phyloP scores from a whole-genome alignment of 345 rosid genomes.

The Syzygium jambos region DNA sequence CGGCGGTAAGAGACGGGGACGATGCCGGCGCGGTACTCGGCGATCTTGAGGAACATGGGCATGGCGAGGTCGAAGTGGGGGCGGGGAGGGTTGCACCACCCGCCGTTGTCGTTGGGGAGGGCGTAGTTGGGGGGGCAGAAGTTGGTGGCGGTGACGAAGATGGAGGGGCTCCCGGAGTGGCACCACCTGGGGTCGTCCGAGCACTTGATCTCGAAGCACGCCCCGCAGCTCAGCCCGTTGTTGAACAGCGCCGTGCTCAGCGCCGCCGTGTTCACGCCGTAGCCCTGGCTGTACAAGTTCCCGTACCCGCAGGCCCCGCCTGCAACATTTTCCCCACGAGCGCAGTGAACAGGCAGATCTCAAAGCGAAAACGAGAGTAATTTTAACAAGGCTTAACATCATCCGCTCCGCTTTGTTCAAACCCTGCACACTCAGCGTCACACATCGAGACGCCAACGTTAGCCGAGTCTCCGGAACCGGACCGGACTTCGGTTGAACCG shows the following conservation, averaged over 20 bases:
- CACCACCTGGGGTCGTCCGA: conserved; percentile 33
- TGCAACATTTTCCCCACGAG: background rate
- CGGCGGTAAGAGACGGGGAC: conserved; percentile 42
- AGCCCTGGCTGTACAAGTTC: conserved; percentile 45
- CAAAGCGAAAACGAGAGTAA: background rate
- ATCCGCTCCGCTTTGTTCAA: background rate
- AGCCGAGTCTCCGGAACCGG: background rate
- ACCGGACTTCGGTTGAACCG: background rate
- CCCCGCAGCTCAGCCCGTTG: conserved; percentile 39
- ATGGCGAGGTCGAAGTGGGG: conserved; percentile 48
- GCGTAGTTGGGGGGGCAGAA: conserved; percentile 48
- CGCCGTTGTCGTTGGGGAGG: conserved; percentile 36
- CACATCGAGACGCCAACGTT: fast-evolving
- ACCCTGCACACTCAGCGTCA: background rate
- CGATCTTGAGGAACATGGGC: conserved; percentile 55
- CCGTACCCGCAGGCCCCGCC: conserved; percentile 56
- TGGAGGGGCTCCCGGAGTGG: conserved; percentile 33
- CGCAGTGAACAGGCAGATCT: background rate
- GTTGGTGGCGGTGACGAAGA: conserved; percentile 39
- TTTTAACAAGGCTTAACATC: background rate
- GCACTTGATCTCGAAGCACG: conserved; percentile 50
- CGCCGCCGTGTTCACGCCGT: conserved; percentile 53
- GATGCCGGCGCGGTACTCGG: conserved; percentile 49
- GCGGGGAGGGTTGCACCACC: conserved; percentile 60
- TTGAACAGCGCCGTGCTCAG: conserved; percentile 46